Evolutionary conservation across 257 asterid genomes (phyloP).

Genomic region (Capsicum pubescens): DNA sequence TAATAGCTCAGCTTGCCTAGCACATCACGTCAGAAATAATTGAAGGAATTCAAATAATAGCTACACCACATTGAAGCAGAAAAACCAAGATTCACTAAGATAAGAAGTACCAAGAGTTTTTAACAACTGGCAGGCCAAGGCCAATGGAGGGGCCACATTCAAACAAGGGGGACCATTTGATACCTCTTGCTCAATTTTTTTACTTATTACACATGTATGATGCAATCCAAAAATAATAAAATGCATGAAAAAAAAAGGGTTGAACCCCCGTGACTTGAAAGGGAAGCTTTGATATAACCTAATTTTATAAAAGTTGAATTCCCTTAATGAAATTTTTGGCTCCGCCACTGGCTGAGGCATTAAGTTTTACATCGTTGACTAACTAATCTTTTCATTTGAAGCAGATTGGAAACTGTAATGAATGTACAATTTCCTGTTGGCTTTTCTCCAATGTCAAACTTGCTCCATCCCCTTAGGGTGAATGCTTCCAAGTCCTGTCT

Average conservation of each 20-base stretch:
- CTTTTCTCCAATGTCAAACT: not conserved
- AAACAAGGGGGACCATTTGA: not conserved
- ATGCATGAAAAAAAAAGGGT: not conserved
- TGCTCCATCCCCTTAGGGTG: constrained; percentile 12
- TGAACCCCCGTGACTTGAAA: not conserved
- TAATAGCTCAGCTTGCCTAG: constrained; percentile 68
- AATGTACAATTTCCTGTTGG: not conserved
- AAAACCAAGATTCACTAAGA: constrained; percentile 16
- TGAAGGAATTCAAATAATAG: not conserved
- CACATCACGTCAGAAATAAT: constrained; percentile 20
- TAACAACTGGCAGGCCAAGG: not conserved
- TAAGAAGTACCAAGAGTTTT: not conserved
- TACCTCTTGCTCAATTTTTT: not conserved
- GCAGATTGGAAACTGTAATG: not conserved
- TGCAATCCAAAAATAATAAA: constrained; percentile 8
- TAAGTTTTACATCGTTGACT: not conserved
- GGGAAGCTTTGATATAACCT: constrained; percentile 9
- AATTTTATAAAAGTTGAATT: not conserved
- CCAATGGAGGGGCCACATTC: not conserved
- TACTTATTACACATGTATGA: not conserved
- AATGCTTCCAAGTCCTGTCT: constrained; percentile 5
- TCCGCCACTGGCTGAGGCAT: not conserved
- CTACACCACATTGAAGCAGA: not conserved
- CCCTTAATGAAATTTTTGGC: constrained; percentile 10
- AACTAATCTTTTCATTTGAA: constrained; percentile 21